Conservation (phyloP, 495 filamentous ascomycete species). For the Aspergillus kassunensis region DNA sequence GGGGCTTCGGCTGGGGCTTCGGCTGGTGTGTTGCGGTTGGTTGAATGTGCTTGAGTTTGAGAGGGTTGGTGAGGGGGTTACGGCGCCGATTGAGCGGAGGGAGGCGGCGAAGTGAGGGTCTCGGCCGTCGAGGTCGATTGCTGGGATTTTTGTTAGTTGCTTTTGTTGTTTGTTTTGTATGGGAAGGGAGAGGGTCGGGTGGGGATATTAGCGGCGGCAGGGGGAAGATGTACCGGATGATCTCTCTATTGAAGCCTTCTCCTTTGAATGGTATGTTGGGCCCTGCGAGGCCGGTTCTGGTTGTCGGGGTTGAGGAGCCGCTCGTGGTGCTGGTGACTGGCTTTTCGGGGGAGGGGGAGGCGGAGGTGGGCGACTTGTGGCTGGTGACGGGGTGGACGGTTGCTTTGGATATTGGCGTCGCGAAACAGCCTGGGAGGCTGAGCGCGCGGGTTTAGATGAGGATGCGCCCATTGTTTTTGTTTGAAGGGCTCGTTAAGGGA, state of each 20-base stretch:
- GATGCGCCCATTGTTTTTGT: constrained; percentile 55
- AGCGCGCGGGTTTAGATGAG: constrained; percentile 56
- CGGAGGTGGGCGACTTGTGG: constrained; percentile 28
- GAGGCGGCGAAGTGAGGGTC: constrained; percentile 61
- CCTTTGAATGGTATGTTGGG: constrained; percentile 39
- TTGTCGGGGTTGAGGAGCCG: constrained; percentile 17
- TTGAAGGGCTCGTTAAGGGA: neutral
- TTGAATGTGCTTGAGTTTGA: constrained; percentile 53
- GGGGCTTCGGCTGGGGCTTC: too few species aligned
- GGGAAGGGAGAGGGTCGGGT: neutral
- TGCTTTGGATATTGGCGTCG: constrained; percentile 56
- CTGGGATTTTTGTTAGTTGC: constrained; percentile 30
- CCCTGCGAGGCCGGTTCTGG: constrained; percentile 22
- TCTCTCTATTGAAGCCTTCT: constrained; percentile 31
- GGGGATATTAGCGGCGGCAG: neutral
- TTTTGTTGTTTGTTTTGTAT: neutral
- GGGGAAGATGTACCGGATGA: constrained; percentile 25
- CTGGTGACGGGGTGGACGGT: constrained; percentile 27
- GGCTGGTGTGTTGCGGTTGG: constrained; percentile 16
- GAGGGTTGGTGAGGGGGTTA: constrained; percentile 55
- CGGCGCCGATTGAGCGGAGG: constrained; percentile 60
- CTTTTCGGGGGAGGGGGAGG: too few species aligned
- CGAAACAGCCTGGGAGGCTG: constrained; percentile 48
- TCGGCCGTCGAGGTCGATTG: constrained; percentile 62
- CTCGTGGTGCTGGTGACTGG: constrained; percentile 17